Base-by-base conservation (phyloP, 2,329 filamentous ascomycete species). In the Stachybotrys elegans region DNA sequence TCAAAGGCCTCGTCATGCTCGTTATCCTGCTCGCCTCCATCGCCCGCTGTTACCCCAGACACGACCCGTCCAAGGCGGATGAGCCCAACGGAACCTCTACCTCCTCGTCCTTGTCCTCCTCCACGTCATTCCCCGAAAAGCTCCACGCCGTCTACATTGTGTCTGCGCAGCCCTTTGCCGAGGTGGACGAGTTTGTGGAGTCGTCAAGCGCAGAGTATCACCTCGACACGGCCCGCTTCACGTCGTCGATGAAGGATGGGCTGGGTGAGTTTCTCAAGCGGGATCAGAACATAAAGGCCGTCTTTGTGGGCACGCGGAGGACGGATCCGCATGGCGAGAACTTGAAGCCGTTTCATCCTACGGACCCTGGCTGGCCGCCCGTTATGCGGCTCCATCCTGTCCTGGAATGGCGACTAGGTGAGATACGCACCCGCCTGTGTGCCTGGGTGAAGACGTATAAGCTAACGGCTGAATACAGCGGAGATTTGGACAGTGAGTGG, bases 361-460 rank as follows among this genome's bases (percentile, higher is more conserved):
- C 93, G 5, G 93, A 97, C 65, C 72, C 78, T 27, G 90, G 85
- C 3, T 98, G 93, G 93, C 93, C 93, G 27, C 70, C 75, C 35
- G 95, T 97, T 58, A 91, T 97, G 83, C 81, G 93, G 46, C 76
- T 97, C 48, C 90, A 98, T 65, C 92, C 93, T 0, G 87, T 98
- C 9, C 91, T 98, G 59, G 93, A 98, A 66, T 98, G 93, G 93
- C 88, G 93, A 63, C 95, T 96, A 65, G 79, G 49, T 56, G 46
- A 22, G 51, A 43, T 4, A 11, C 31, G 12, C 16, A 16, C 43
- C 14, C 11, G 13, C 23, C 22, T 22, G 20, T n/a, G 9, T 25
- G 22, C 12, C 8, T 38, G 27, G 42, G 22, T 22, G 7, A 22
- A 22, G 12, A 19, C 9, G 20, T 13, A 14, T 21, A 17, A 29